Evolutionary conservation across 371 early-diverging fungal genomes (phyloP).

Genomic region (Mortierella sp.): DNA sequence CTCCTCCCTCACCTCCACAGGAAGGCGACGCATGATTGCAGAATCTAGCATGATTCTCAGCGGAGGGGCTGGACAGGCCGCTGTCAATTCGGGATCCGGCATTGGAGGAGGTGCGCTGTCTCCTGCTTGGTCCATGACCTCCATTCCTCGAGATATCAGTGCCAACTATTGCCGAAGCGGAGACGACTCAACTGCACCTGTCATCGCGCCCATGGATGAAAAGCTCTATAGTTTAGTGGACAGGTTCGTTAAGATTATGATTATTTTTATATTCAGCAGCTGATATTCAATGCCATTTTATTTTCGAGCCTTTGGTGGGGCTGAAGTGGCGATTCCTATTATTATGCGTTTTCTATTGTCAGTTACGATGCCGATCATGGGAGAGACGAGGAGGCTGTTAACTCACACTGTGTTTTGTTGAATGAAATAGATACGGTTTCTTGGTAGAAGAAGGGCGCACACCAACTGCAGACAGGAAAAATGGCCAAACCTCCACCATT

Average conservation of each 20-base stretch:
- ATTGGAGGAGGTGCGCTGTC: slow-evolving; percentile 33
- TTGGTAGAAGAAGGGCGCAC: slow-evolving; percentile 54
- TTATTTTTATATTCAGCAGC: background rate
- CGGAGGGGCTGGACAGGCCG: slow-evolving; percentile 15
- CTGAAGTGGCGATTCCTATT: slow-evolving; percentile 1
- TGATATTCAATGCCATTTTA: background rate
- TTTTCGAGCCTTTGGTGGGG: background rate
- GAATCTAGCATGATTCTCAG: slow-evolving; percentile 37
- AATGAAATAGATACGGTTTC: slow-evolving; percentile 44
- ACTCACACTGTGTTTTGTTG: background rate
- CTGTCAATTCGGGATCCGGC: slow-evolving; percentile 4
- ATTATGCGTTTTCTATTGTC: background rate
- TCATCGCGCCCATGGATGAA: slow-evolving; percentile 33
- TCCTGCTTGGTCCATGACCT: slow-evolving; percentile 51
- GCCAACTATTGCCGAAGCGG: slow-evolving; percentile 24
- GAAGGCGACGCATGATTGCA: slow-evolving; percentile 32
- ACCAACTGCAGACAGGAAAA: slow-evolving; percentile 40
- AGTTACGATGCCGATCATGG: background rate
- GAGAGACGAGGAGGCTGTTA: background rate
- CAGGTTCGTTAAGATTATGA: slow-evolving; percentile 23
- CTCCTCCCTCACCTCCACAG: slow-evolving; percentile 25
- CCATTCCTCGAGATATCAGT: slow-evolving; percentile 52
- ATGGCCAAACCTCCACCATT: slow-evolving; percentile 8
- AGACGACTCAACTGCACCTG: slow-evolving; percentile 8
- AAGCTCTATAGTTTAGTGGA: slow-evolving; percentile 49